A percentile compares a stretch with the other conserved stretches of the same genome.
These are phyloP conservation scores for Trichodelitschia bisporula DNA, from an alignment of 495 filamentous ascomycete species.

Conservation along the genomic window DNA sequence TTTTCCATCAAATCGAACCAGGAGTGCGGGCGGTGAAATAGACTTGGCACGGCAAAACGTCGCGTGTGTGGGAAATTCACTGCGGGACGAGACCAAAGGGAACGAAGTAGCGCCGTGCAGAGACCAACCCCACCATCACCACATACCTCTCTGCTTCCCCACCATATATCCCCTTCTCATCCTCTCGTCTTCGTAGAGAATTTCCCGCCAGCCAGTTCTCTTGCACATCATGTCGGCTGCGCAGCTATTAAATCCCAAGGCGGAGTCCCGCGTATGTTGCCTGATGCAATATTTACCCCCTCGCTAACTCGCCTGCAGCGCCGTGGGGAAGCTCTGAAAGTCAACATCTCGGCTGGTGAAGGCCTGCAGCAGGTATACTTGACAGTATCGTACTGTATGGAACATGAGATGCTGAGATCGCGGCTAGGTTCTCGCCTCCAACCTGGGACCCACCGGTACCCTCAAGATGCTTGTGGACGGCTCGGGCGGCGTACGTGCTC, in stretches of 20 bases:
- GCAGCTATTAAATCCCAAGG: constrained; percentile 93
- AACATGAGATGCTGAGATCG: background rate
- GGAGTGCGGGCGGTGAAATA: too few relatives aligned
- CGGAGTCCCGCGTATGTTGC: constrained; percentile 64
- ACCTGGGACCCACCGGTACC: constrained; percentile 79
- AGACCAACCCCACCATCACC: too few relatives aligned
- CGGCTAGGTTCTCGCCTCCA: constrained; percentile 78
- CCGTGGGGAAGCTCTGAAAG: constrained; percentile 79
- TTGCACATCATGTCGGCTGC: constrained; percentile 63
- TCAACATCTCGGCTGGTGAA: constrained; percentile 93
- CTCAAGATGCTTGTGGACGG: constrained; percentile 98
- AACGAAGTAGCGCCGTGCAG: too few relatives aligned
- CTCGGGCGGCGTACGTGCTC: constrained; percentile 51
- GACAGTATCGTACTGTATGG: background rate
- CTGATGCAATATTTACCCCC: background rate
- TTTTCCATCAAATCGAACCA: too few relatives aligned
- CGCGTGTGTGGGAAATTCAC: too few relatives aligned
- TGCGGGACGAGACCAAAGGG: too few relatives aligned
- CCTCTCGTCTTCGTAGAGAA: background rate
- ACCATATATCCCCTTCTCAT: too few relatives aligned
- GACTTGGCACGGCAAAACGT: too few relatives aligned
- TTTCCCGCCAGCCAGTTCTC: background rate
- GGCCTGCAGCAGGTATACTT: constrained; percentile 19
- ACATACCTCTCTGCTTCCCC: too few relatives aligned
- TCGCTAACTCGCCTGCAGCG: constrained; percentile 32